Conservation (phyloP, 768 basidiomycete genomes). For the Mycena vulgaris region DNA sequence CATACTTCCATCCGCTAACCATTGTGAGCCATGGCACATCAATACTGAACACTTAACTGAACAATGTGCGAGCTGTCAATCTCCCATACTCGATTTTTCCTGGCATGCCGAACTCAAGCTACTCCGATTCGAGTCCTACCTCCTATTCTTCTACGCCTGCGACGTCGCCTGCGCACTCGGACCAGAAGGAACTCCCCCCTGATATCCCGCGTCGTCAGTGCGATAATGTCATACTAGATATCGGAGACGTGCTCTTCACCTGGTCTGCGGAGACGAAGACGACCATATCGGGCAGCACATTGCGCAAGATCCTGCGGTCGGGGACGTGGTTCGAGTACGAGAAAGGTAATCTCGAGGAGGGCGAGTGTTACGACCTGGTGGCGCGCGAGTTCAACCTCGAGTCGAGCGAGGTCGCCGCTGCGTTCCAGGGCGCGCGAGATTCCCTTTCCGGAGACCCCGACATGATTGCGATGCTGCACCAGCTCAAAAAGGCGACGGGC, state of each 20-base stretch:
- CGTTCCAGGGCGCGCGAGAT: constrained; percentile 54
- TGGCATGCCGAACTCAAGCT: too few species aligned
- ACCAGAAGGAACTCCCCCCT: too few species aligned
- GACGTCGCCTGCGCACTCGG: too few species aligned
- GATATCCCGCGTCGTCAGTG: too few species aligned
- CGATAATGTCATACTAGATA: constrained; percentile 60
- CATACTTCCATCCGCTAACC: too few species aligned
- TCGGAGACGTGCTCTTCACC: constrained; percentile 70
- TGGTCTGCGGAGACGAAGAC: constrained; percentile 66
- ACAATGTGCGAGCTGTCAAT: too few species aligned
- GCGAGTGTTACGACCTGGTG: constrained; percentile 49
- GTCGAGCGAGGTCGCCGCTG: constrained; percentile 46
- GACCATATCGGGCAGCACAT: constrained; percentile 54
- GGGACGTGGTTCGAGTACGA: constrained; percentile 64
- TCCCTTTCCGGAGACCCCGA: constrained; percentile 50
- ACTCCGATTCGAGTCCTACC: too few species aligned
- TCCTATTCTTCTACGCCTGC: too few species aligned
- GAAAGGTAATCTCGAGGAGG: constrained; percentile 49
- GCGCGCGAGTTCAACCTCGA: constrained; percentile 47
- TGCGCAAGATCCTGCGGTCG: constrained; percentile 59
- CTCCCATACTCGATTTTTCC: too few species aligned
- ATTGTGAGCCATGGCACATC: too few species aligned
- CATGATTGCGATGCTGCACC: constrained; percentile 51
- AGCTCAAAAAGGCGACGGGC: constrained; percentile 48
- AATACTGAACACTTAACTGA: too few species aligned